Conservation (phyloP, 1,139 yeast genomes). For the Candida labiduridarum region DNA sequence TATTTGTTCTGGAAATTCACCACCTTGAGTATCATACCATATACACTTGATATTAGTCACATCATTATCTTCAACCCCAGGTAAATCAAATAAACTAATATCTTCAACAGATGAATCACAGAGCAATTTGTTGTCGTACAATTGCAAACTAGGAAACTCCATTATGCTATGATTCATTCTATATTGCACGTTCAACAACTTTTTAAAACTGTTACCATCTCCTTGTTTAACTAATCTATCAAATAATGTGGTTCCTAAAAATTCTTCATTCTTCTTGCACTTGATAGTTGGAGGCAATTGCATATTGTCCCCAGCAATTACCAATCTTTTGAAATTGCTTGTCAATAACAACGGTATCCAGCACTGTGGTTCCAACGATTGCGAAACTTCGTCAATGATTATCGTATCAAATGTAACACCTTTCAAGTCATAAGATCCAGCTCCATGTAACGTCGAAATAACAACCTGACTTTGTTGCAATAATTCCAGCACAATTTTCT, state of each 20-base stretch:
- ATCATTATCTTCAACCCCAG: constrained; percentile 45
- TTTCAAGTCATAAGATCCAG: constrained; percentile 68
- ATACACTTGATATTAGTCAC: constrained; percentile 41
- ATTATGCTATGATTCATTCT: constrained; percentile 82
- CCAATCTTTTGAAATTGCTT: constrained; percentile 57
- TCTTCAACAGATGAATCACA: constrained; percentile 65
- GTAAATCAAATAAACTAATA: constrained; percentile 58
- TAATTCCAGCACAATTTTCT: constrained; percentile 60
- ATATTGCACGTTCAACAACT: constrained; percentile 72
- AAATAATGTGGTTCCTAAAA: constrained; percentile 61
- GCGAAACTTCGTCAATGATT: constrained; percentile 94
- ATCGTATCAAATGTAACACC: constrained; percentile 69
- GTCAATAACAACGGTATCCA: constrained; percentile 91
- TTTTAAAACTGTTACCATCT: constrained; percentile 49
- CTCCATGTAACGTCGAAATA: constrained; percentile 83
- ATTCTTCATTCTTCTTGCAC: constrained; percentile 24
- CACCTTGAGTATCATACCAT: constrained; percentile 96
- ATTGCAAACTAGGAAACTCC: constrained; percentile 70
- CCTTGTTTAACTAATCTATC: constrained; percentile 71
- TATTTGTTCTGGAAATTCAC: constrained; percentile 67
- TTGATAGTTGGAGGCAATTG: constrained; percentile 85
- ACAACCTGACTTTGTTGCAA: constrained; percentile 68
- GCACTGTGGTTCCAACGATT: constrained; percentile 91
- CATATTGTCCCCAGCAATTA: constrained; percentile 85
- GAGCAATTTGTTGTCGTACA: constrained; percentile 63